Evolutionary conservation across 2,329 filamentous ascomycete species (phyloP), one percentile per base, ranked within the genome.

Genomic region (Fusarium praegraminearum): DNA sequence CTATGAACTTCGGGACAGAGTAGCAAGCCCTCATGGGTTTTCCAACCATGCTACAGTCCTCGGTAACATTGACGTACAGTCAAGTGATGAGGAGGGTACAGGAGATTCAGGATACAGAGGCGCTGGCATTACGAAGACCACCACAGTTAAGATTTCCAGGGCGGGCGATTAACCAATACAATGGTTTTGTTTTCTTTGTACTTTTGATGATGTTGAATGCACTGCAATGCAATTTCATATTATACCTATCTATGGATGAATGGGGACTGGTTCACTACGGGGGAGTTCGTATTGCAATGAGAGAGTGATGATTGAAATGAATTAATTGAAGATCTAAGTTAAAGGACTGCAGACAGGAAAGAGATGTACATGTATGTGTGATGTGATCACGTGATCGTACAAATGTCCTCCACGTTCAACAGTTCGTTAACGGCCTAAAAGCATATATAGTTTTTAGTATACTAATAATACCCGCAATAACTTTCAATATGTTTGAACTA

Each of bases 121-220:
- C 33, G 47, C 45, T 3, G 70, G 76, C 2, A 77, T 77, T 6
- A 77, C 72, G 11, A 77, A 77, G 57, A 77, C 76, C 4, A 76
- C 67, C 2, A 77, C 74, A 2, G 59, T 77, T 3, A 57, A 76
- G 32, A 53, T 75, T 18, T 65, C 58, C 18, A 67, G 67, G 16
- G 26, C 44, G 2, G 47, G 46, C 6, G 13, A 43, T 26, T 46
- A 30, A 9, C 22, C 28, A 2, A 32, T 15, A 3, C 12, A 7
- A 36, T 41, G 3, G 45, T 49, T 10, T 30, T 20, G 4, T 45
- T n/a, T 36, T 3, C 26, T 15, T 41, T 33, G 11, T 26, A 1
- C 2, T 3, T n/a, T 18, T 56, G 7, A 36, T 50, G 24, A 26
- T 26, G 22, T 22, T 33, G 18, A 26, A 26, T 35, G 15, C 7